Base-by-base conservation (phyloP, 768 basidiomycete genomes). In the Cystofilobasidium bisporidii region DNA sequence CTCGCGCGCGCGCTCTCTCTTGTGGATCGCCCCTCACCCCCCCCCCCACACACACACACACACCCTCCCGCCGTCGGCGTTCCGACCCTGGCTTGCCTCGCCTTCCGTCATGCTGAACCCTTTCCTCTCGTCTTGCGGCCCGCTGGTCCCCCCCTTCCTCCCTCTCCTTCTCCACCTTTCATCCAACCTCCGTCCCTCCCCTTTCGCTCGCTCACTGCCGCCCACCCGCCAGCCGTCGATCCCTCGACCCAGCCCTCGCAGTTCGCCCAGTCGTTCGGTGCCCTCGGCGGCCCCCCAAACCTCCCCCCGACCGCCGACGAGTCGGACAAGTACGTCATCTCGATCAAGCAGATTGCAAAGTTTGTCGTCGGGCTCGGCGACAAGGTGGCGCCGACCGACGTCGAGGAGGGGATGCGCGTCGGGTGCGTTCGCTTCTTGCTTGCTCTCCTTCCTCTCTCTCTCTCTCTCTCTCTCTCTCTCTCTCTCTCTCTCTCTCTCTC, bases 361-460 rank as follows among this genome's bases (percentile, higher is more conserved):
- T 98, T 97, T 75, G 96, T 99, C 14, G 96, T 99, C 50, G 96
- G 92, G 24, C 80, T 99, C 6, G 93, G 92, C 24, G 96, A 99
- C 72, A 87, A 91, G 48, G 92, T 99, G 1, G 90, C 96, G 28
- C 89, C 92, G 15, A 96, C 94, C 2, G 96, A 99, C 80, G 92
- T 99, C 63, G 96, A 99, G 77, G 96, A 99, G 81, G 96, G 96
- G n/a, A 99, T 99, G 96, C 87, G 96, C 63, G 96, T 99, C 47
- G 96, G 94, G 94, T 97, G 75, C 75, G 89, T 80, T n/a, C n/a
- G n/a, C n/a, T n/a, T n/a, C n/a, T n/a, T n/a, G n/a, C n/a, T n/a
- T n/a, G n/a, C 17, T 30, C 64, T 30, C 36, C 9, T 30, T 56
- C 32, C 61, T 61, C 53, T 4, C 48, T 11, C 2, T 24, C 22